phyloP scores from a whole-genome alignment of 441 rosid species.

The Dalechampia spathulata region DNA sequence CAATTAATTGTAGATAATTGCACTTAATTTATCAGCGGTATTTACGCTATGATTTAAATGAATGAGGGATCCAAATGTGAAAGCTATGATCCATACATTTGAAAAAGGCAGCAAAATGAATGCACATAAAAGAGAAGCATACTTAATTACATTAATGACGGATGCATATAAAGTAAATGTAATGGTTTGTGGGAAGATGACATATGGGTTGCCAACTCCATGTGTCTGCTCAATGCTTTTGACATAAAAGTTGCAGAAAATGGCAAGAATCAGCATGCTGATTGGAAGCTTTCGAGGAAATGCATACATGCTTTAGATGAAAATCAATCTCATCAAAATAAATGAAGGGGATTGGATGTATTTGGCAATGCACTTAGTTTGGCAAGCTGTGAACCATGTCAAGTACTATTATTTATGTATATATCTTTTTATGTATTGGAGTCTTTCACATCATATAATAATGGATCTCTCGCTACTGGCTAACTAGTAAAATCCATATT shows the following conservation, averaged over 20 bases:
- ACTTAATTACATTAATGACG: neutral
- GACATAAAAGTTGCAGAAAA: neutral
- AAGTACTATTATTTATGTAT: no score
- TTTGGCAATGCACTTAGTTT: constrained; percentile 8
- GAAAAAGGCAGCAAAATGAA: no score
- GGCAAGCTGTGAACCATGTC: constrained; percentile 10
- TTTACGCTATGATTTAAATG: no score
- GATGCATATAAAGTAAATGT: neutral
- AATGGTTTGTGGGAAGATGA: neutral
- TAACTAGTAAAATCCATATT: no score
- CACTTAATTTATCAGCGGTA: no score
- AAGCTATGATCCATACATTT: no score
- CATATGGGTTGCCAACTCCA: constrained; percentile 2
- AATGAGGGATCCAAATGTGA: no score
- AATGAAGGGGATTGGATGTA: neutral
- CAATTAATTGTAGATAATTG: no score
- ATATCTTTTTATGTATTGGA: neutral
- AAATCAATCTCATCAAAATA: constrained; percentile 10
- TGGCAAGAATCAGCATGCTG: neutral
- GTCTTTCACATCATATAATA: constrained; percentile 10
- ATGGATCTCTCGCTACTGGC: no score
- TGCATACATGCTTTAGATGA: neutral
- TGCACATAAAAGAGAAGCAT: no score
- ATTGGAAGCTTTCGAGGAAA: neutral
- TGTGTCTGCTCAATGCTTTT: neutral